These are phyloP conservation scores for Elsinoe perseae DNA, from an alignment of 2,329 filamentous ascomycete genomes.

Conservation along the genomic window DNA sequence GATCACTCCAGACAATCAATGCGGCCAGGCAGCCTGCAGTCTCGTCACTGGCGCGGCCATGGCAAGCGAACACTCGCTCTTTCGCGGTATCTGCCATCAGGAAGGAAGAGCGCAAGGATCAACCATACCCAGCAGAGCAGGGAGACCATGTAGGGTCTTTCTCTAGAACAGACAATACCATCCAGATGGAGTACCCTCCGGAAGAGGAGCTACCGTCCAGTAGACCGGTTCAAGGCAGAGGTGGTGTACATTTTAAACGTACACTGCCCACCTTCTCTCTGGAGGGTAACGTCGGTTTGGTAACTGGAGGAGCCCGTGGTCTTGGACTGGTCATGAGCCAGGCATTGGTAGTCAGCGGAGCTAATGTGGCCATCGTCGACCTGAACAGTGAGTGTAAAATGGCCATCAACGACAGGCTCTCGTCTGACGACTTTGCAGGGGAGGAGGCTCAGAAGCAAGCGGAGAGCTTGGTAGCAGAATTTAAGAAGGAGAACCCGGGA, in stretches of 20 bases:
- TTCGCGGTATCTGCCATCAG: conserved; percentile 19
- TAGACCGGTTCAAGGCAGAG: conserved; percentile 63
- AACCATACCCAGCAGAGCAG: conserved; percentile 23
- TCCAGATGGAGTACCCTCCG: conserved; percentile 70
- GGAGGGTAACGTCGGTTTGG: conserved; percentile 71
- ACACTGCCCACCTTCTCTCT: conserved; percentile 82
- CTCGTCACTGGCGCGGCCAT: neutral
- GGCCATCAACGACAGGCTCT: neutral
- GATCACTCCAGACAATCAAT: neutral
- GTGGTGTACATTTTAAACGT: conserved; percentile 73
- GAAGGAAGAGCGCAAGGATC: conserved; percentile 18
- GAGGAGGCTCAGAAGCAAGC: conserved; percentile 78
- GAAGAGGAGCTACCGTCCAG: conserved; percentile 70
- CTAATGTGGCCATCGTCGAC: conserved; percentile 85
- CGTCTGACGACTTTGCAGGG: conserved; percentile 43
- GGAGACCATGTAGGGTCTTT: conserved; percentile 55
- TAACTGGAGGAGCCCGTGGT: conserved; percentile 85
- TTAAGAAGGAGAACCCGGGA: conserved; percentile 71
- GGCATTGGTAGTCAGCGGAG: conserved; percentile 79
- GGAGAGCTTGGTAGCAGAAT: conserved; percentile 62
- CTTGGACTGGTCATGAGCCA: conserved; percentile 89
- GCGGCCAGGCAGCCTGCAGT: conserved; percentile 2
- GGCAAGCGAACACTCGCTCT: conserved; percentile 18
- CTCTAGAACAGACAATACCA: conserved; percentile 70
- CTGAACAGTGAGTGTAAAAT: conserved; percentile 63